phyloP scores from a whole-genome alignment of 352 stramenopile species.

The Phytopythium ostracodes region DNA sequence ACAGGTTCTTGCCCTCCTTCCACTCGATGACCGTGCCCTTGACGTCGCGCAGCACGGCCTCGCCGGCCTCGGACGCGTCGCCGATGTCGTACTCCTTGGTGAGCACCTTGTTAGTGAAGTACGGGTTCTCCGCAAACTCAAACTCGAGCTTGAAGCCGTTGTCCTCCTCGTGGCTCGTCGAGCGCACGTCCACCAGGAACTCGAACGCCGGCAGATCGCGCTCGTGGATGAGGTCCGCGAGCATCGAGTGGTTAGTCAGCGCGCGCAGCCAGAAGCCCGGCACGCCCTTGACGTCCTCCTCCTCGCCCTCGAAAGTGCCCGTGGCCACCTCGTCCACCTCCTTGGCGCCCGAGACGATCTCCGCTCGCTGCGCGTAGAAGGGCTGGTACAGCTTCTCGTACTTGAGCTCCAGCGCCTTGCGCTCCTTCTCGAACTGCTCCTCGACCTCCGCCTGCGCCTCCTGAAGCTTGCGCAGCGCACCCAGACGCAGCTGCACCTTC shows the following conservation, averaged over 20 bases:
- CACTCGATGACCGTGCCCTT: slow-evolving; percentile 71
- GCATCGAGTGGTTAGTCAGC: slow-evolving; percentile 81
- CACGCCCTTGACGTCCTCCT: slow-evolving; percentile 64
- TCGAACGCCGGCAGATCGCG: slow-evolving; percentile 76
- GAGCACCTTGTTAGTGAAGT: slow-evolving; percentile 74
- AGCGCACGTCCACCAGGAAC: slow-evolving; percentile 72
- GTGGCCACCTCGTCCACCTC: slow-evolving; percentile 48
- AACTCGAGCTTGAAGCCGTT: slow-evolving; percentile 87
- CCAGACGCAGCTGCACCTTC: slow-evolving; percentile 70
- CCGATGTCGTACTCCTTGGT: slow-evolving; percentile 86
- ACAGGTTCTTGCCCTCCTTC: slow-evolving; percentile 82
- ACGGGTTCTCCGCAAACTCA: slow-evolving; percentile 74
- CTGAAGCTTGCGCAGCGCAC: slow-evolving; percentile 68
- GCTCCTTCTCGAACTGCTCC: slow-evolving; percentile 84
- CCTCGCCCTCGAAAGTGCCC: neutral
- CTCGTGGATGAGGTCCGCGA: slow-evolving; percentile 79
- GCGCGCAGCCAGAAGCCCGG: slow-evolving; percentile 85
- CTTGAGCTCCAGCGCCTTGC: slow-evolving; percentile 79
- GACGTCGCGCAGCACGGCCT: slow-evolving; percentile 79
- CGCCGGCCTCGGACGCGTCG: slow-evolving; percentile 73
- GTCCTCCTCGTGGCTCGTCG: slow-evolving; percentile 70
- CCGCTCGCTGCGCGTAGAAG: slow-evolving; percentile 67
- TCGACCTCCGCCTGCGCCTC: slow-evolving; percentile 73
- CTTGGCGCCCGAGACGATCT: slow-evolving; percentile 75
- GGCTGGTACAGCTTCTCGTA: slow-evolving; percentile 88